Base-by-base conservation (phyloP, 768 basidiomycete genomes). In the Podaxis pistillaris region DNA sequence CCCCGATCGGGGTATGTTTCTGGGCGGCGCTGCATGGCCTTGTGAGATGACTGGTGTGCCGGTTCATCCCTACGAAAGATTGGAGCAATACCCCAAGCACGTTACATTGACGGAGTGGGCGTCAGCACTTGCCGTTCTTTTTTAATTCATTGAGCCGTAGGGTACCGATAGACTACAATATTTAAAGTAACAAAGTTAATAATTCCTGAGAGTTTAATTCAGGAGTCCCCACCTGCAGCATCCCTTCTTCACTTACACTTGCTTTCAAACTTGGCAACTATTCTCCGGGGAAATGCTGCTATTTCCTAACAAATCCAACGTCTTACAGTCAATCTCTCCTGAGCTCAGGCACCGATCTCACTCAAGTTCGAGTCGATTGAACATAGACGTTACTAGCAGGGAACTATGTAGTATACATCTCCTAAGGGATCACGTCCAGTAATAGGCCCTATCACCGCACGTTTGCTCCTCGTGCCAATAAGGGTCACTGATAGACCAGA, bases 1-100 rank as follows among this genome's bases (percentile, higher is more conserved):
- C 69, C 84, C 86, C 0, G 82, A 84, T 47, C 72, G 89, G 40
- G 81, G 84, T 12, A 90, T 91, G 88, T 90, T 90, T 66, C 64
- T 74, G 12, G 70, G 68, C 3, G 84, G 84, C 15, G 81, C 82
- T 37, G 70, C 73, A 12, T 89, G 88, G 88, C 74, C 89, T 15
- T 71, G 75, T 11, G 75, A 7, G 15, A 17, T 30, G 24, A 17
- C 15, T 15, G 41, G 41, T 15, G 41, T n/a, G 41, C 41, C 41
- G 2, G 12, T 41, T 12, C 41, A 41, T n/a, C n/a, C n/a, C 13
- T 41, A 41, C 41, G 41, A 41, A n/a, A 13, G 41, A 13, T 41
- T 41, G 12, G 41, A 41, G 5, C 41, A 41, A 13, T 41, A 41
- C 12, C 41, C 41, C 41, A 41, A 15, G 11, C 11, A 4, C 13